phyloP scores from a whole-genome alignment of 2,329 filamentous ascomycete species.

The Botrytis squamosa region DNA sequence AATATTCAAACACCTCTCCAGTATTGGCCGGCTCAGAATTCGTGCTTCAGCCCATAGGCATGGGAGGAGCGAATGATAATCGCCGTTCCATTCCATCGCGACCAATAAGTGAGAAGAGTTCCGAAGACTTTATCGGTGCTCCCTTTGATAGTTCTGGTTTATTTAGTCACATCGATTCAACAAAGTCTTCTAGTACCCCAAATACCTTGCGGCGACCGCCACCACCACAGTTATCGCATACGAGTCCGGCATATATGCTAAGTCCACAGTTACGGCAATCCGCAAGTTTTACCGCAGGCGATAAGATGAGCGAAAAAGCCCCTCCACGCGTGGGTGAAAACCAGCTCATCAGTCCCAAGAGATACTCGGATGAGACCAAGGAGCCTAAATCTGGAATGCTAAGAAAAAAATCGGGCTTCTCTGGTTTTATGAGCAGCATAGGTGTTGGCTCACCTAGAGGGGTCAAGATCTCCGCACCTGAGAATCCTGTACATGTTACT shows the following conservation, averaged over 20 bases:
- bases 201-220: conserved; percentile 43
- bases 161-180: conserved; percentile 56
- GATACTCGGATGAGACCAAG: conserved; percentile 76
- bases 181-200: conserved; percentile 39
- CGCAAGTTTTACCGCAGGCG: conserved; percentile 59
- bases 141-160: conserved; percentile 65
- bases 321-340: conserved; percentile 46
- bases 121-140: conserved; percentile 62
- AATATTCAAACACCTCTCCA: conserved; percentile 36
- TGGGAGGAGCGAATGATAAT: conserved; percentile 31
- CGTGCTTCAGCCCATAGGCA: conserved; percentile 24
- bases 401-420: conserved; percentile 86
- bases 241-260: conserved; percentile 52
- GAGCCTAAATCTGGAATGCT: conserved; percentile 60
- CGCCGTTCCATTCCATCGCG: conserved; percentile 42
- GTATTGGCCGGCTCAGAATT: conserved; percentile 34
- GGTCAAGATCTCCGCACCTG: conserved; percentile 92
- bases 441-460: conserved; percentile 82
- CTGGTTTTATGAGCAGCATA: conserved; percentile 79
- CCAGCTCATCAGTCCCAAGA: conserved; percentile 58
- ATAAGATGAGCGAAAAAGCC: conserved; percentile 50
- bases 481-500: conserved; percentile 96
- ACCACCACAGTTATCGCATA: conserved; percentile 49
- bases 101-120: conserved; percentile 46
- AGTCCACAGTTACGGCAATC: conserved; percentile 63